phyloP scores from a whole-genome alignment of 306 rosid genomes.

The Abrus pulchellus region DNA sequence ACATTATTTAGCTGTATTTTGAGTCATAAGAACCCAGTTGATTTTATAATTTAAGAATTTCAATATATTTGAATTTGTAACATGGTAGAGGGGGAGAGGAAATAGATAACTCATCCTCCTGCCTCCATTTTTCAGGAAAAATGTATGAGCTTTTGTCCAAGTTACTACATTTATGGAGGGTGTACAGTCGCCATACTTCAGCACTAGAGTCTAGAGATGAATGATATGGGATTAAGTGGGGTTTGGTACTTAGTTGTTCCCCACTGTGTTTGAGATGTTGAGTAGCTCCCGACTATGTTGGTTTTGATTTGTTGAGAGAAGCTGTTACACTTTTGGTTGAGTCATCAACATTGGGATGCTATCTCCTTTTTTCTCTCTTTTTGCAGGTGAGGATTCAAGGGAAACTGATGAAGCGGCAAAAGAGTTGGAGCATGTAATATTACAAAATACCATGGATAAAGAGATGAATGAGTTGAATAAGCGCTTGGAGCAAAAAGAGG shows the following conservation, averaged over 20 bases:
- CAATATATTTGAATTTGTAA: constrained; percentile 30
- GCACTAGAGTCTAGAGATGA: constrained; percentile 1
- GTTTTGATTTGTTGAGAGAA: constrained; percentile 38
- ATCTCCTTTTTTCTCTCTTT: constrained; percentile 27
- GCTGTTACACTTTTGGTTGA: constrained; percentile 26
- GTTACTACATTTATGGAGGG: constrained; percentile 21
- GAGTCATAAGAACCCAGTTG: constrained; percentile 26
- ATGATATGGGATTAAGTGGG: constrained; percentile 26
- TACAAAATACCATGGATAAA: constrained; percentile 77
- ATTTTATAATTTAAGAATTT: constrained; percentile 13
- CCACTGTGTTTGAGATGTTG: constrained; percentile 27
- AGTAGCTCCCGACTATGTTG: constrained; percentile 31
- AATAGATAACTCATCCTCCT: constrained; percentile 17
- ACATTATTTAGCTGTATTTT: constrained; percentile 18
- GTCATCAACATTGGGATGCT: constrained; percentile 45
- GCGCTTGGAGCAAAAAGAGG: constrained; percentile 90
- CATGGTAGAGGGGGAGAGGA: constrained; percentile 23
- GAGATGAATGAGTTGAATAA: constrained; percentile 80
- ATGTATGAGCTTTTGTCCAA: neutral
- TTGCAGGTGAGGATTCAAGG: constrained; percentile 61
- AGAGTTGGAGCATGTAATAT: constrained; percentile 75
- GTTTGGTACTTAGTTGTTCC: constrained; percentile 20
- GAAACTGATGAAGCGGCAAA: constrained; percentile 71
- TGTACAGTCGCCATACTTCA: neutral
- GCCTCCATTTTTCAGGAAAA: constrained; percentile 7